A percentile compares a stretch with the other conserved stretches of the same genome.
phyloP scores from a whole-genome alignment of 2,329 filamentous ascomycete species.

The Triangularia verruculosa region DNA sequence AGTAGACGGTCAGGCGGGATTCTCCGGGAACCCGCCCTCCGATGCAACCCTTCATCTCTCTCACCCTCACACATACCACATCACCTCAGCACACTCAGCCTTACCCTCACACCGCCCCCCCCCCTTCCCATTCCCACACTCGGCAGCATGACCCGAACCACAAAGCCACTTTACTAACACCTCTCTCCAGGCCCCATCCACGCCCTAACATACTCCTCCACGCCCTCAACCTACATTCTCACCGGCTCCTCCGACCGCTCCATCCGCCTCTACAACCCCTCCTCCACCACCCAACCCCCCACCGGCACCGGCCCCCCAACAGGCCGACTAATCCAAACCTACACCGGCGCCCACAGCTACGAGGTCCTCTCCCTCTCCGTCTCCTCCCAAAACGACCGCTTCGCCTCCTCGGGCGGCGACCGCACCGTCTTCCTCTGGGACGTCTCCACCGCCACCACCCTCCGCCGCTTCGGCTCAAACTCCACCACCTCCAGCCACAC shows the following conservation, averaged over 20 bases:
- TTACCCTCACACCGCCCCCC: neutral
- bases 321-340: conserved; percentile 76
- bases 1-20: neutral
- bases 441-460: conserved; percentile 74
- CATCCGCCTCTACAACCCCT: conserved; percentile 81
- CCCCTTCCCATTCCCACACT: neutral
- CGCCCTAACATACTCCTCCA: conserved; percentile 68
- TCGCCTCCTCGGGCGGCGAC: conserved; percentile 86
- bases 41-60: neutral
- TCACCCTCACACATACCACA: neutral
- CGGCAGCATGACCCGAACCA: neutral
- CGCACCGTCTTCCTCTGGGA: conserved; percentile 93
- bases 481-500: conserved; percentile 59
- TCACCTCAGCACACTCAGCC: neutral
- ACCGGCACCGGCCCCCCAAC: conserved; percentile 39
- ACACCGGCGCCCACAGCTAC: conserved; percentile 82
- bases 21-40: neutral
- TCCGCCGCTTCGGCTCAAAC: conserved; percentile 68
- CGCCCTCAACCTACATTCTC: conserved; percentile 73
- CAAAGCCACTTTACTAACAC: conserved; percentile 11
- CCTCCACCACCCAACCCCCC: conserved; percentile 17
- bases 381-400: conserved; percentile 72
- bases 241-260: conserved; percentile 82
- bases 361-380: conserved; percentile 81
- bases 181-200: conserved; percentile 61